Evolutionary conservation across 768 basidiomycete species (phyloP).

Genomic region (Trametes maxima): DNA sequence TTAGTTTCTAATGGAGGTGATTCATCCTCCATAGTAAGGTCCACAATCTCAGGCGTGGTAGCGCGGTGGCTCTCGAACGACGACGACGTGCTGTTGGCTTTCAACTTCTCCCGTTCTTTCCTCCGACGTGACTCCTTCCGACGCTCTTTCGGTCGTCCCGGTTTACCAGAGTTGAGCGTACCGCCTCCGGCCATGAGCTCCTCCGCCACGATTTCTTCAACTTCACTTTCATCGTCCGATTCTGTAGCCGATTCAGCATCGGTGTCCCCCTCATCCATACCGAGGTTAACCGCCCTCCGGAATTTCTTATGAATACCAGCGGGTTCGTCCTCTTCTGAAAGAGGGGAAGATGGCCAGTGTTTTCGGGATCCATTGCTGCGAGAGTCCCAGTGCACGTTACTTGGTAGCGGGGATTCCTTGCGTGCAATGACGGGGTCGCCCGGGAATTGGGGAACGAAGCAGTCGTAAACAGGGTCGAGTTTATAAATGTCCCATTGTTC

Average conservation of each 20-base stretch:
- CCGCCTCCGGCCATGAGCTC: background rate
- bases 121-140: slow-evolving; percentile 4
- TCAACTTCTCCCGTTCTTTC: slow-evolving; percentile 20
- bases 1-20: background rate
- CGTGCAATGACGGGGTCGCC: slow-evolving; percentile 33
- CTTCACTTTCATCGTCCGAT: slow-evolving; percentile 26
- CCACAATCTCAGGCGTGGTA: slow-evolving; percentile 22
- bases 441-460: slow-evolving; percentile 46
- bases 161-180: background rate
- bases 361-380: background rate
- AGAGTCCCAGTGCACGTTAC: background rate
- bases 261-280: slow-evolving; percentile 13
- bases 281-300: slow-evolving; percentile 13
- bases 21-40: slow-evolving; percentile 21
- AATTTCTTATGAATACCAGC: slow-evolving; percentile 16
- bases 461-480: slow-evolving; percentile 74
- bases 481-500: slow-evolving; percentile 90
- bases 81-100: background rate
- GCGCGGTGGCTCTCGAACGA: slow-evolving; percentile 12
- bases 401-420: slow-evolving; percentile 1
- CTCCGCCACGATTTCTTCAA: slow-evolving; percentile 24
- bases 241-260: slow-evolving; percentile 13
- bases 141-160: background rate
- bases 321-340: background rate
- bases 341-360: slow-evolving; percentile 1